Evolutionary conservation across 169 alveolate genomes (phyloP).

Genomic region (Theileria sp.): DNA sequence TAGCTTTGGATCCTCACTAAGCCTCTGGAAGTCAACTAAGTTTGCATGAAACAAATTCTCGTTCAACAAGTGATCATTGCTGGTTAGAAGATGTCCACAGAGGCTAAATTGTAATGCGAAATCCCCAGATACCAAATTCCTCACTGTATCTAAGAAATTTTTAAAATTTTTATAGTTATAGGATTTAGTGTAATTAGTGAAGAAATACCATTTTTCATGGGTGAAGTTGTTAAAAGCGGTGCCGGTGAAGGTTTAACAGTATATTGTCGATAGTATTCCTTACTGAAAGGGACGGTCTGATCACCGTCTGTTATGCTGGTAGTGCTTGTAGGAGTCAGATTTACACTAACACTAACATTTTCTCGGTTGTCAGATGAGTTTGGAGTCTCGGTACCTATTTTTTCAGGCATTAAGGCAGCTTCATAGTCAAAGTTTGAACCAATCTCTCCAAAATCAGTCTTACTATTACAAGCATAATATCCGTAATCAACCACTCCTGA

Average conservation of each 20-base stretch:
- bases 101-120: slow-evolving; percentile 56
- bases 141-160: neutral
- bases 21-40: slow-evolving; percentile 76
- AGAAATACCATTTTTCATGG: neutral
- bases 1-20: slow-evolving; percentile 81
- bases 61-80: slow-evolving; percentile 63
- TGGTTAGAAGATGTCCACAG: slow-evolving; percentile 80
- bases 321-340: neutral
- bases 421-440: slow-evolving; percentile 6
- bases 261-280: slow-evolving; percentile 7
- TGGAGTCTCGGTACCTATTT: neutral
- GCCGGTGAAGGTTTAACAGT: neutral
- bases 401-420: slow-evolving; percentile 9
- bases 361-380: neutral
- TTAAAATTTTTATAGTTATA: neutral
- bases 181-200: neutral
- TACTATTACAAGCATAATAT: slow-evolving; percentile 56
- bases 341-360: neutral
- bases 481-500: slow-evolving; percentile 41
- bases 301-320: neutral
- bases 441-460: slow-evolving; percentile 2
- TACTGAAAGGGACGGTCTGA: slow-evolving; percentile 1
- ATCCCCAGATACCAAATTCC: slow-evolving; percentile 19
- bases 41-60: slow-evolving; percentile 67
- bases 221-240: neutral